phyloP scores from a whole-genome alignment of 1,139 yeast species.

The Yamadazyma buinensis region DNA sequence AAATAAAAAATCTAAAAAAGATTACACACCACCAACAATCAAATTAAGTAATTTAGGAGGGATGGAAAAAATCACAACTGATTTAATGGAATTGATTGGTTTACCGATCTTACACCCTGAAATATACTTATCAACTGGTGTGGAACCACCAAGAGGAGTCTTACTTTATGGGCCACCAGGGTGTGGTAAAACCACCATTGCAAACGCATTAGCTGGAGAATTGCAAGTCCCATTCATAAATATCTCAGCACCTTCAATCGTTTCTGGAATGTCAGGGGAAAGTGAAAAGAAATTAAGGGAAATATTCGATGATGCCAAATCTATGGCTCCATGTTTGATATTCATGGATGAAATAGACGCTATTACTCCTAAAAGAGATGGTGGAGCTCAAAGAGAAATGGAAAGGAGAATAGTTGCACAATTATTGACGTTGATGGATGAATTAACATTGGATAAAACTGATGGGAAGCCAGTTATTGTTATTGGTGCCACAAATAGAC shows the following conservation, averaged over 20 bases:
- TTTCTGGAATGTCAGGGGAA: constrained; percentile 99
- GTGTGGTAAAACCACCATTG: constrained; percentile 95
- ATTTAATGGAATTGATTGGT: constrained; percentile 84
- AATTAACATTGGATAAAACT: constrained; percentile 79
- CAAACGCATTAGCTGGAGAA: constrained; percentile 95
- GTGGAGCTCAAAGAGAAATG: constrained; percentile 97
- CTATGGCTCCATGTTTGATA: constrained; percentile 85
- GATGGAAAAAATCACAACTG: constrained; percentile 75
- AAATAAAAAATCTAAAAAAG: constrained; percentile 44
- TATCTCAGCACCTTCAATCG: constrained; percentile 93
- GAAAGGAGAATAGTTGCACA: constrained; percentile 97
- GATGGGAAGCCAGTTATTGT: constrained; percentile 81
- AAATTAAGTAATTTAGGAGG: constrained; percentile 83
- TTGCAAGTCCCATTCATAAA: constrained; percentile 88
- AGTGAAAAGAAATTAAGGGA: constrained; percentile 92
- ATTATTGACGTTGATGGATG: constrained; percentile 90
- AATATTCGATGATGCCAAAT: constrained; percentile 87
- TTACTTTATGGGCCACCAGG: constrained; percentile 97
- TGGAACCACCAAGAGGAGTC: constrained; percentile 97
- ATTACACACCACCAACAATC: constrained; percentile 67
- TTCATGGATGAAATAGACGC: constrained; percentile 98
- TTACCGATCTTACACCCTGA: constrained; percentile 93
- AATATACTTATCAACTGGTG: constrained; percentile 80
- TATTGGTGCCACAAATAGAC: constrained; percentile 48
- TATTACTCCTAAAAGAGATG: constrained; percentile 94